Percentiles rank a stretch among this genome's conserved stretches.
Conservation (phyloP, 2,329 filamentous ascomycete species). For the Chaetoscypha palmicola region DNA sequence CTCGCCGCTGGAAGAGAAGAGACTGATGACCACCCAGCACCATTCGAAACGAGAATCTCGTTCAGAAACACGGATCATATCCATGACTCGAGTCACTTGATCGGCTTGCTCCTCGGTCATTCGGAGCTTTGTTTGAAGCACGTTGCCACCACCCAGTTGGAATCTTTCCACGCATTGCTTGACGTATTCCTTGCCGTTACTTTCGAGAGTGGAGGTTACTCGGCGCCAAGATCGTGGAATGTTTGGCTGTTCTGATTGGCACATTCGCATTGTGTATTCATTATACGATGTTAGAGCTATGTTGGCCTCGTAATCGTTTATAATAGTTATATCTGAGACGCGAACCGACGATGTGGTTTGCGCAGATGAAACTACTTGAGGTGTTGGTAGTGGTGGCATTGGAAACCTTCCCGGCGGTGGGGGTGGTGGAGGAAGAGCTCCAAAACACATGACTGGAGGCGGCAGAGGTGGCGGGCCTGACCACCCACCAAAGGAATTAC, state of each 20-base stretch:
- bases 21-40: slow-evolving; percentile 18
- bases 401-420: background rate
- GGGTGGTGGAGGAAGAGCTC: background rate
- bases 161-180: slow-evolving; percentile 12
- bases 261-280: slow-evolving; percentile 19
- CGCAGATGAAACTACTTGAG: background rate
- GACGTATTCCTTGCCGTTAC: slow-evolving; percentile 1
- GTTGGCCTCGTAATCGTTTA: slow-evolving; percentile 11
- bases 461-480: background rate
- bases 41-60: slow-evolving; percentile 22
- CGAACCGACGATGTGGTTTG: slow-evolving; percentile 5
- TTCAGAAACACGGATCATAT: slow-evolving; percentile 15
- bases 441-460: background rate
- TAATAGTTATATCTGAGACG: slow-evolving; percentile 8
- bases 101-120: slow-evolving; percentile 18
- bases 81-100: slow-evolving; percentile 20
- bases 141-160: slow-evolving; percentile 4
- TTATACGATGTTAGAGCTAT: slow-evolving; percentile 18
- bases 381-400: background rate
- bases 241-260: background rate
- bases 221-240: slow-evolving; percentile 10
- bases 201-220: slow-evolving; percentile 15
- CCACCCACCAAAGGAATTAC: background rate
- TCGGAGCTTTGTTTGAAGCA: slow-evolving; percentile 16
- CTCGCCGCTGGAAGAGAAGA: slow-evolving; percentile 12